phyloP scores from a whole-genome alignment of 2,329 filamentous ascomycete genomes.

The Aspergillus novofumigatus region DNA sequence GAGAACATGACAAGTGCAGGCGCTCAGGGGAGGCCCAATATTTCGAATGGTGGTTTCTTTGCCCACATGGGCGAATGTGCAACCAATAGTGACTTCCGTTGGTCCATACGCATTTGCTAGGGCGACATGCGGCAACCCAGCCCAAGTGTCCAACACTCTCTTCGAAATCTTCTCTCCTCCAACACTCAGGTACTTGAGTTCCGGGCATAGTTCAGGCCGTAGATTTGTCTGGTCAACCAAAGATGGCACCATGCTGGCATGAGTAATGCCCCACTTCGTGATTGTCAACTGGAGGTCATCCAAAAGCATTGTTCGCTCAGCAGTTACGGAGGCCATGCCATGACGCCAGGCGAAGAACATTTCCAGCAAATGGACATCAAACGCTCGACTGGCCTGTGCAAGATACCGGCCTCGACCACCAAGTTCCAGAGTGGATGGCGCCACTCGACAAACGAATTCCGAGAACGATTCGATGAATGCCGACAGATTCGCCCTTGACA shows the following conservation, averaged over 20 bases:
- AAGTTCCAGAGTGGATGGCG: conserved; percentile 21
- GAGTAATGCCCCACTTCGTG: conserved; percentile 25
- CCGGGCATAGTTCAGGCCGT: conserved; percentile 20
- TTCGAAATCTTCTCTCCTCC: conserved; percentile 36
- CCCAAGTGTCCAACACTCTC: conserved; percentile 30
- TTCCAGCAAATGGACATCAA: conserved; percentile 28
- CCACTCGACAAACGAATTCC: conserved; percentile 21
- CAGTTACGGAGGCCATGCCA: conserved; percentile 25
- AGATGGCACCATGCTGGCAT: conserved; percentile 29
- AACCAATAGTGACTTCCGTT: conserved; percentile 34
- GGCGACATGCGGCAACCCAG: conserved; percentile 17
- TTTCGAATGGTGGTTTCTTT: conserved; percentile 24
- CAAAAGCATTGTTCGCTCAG: conserved; percentile 23
- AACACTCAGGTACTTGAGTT: conserved; percentile 26
- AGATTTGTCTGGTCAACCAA: conserved; percentile 22
- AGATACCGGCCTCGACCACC: conserved; percentile 29
- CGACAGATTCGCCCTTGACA: conserved; percentile 56
- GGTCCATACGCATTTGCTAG: conserved; percentile 34
- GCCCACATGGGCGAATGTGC: conserved; percentile 24
- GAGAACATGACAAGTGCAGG: conserved; percentile 24
- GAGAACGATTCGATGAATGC: conserved; percentile 29
- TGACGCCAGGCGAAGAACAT: conserved; percentile 30
- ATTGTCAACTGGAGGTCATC: conserved; percentile 23
- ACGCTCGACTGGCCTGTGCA: conserved; percentile 30
- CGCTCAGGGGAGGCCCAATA: conserved; percentile 25